These are phyloP conservation scores for Gossypium bickii DNA, from an alignment of 345 rosid genomes.

Conservation along the genomic window DNA sequence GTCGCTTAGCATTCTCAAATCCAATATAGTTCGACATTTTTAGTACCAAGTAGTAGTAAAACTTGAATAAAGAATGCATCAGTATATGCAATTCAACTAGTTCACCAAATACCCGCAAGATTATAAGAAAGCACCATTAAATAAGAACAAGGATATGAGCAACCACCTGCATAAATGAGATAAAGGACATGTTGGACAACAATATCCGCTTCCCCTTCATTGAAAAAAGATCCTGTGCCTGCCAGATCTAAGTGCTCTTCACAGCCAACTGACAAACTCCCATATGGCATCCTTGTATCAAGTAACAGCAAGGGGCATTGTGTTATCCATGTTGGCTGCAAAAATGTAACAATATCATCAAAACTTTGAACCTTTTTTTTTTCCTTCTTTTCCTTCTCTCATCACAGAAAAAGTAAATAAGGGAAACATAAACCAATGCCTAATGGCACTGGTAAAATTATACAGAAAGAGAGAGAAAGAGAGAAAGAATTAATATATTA, in stretches of 20 bases:
- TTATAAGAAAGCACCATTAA: background rate
- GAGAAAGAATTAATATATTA: no score
- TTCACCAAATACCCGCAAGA: background rate
- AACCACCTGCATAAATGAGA: conserved; percentile 70
- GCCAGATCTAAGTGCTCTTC: conserved; percentile 97
- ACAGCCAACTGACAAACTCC: conserved; percentile 82
- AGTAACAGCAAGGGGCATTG: conserved; percentile 87
- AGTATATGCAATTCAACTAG: background rate
- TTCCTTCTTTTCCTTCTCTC: background rate
- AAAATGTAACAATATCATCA: conserved; percentile 1
- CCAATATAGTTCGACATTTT: background rate
- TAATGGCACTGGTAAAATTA: background rate
- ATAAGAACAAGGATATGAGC: background rate
- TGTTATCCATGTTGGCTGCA: conserved; percentile 93
- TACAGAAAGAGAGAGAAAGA: no score
- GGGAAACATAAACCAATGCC: background rate
- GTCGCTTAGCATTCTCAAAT: background rate
- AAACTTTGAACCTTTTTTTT: background rate
- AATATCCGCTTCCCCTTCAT: conserved; percentile 97
- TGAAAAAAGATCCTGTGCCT: conserved; percentile 91
- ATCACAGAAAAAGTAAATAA: background rate
- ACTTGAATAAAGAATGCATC: background rate
- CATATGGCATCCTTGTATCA: conserved; percentile 93
- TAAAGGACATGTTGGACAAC: conserved; percentile 82
- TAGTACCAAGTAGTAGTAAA: background rate